A percentile compares a stretch with the other conserved stretches of the same genome.
Conservation (phyloP, 139 green algal genomes). For the Chlamydomonas sp. region DNA sequence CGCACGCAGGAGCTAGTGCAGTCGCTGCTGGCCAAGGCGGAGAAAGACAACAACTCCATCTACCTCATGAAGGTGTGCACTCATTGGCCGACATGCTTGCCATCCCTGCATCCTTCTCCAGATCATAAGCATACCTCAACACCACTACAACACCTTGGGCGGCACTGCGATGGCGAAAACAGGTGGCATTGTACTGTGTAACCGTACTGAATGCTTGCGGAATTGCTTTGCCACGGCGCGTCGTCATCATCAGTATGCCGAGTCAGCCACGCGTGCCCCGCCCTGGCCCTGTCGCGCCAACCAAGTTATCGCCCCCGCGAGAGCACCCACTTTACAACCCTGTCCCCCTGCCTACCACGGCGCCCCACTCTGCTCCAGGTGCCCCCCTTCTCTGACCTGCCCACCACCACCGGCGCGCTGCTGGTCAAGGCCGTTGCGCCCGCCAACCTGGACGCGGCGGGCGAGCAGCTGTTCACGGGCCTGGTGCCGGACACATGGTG, state of each 20-base stretch:
- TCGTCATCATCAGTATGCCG: too few relatives aligned
- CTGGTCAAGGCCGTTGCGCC: constrained; percentile 71
- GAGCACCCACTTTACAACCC: too few relatives aligned
- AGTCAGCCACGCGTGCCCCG: too few relatives aligned
- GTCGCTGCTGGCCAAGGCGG: constrained; percentile 50
- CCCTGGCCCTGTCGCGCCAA: too few relatives aligned
- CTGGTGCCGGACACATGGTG: constrained; percentile 84
- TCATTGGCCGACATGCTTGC: background rate
- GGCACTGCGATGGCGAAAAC: too few relatives aligned
- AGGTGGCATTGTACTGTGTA: too few relatives aligned
- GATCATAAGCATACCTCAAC: too few relatives aligned
- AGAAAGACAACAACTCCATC: constrained; percentile 71
- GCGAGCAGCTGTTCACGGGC: constrained; percentile 69
- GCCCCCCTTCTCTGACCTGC: constrained; percentile 54
- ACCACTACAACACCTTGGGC: too few relatives aligned
- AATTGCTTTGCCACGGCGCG: too few relatives aligned
- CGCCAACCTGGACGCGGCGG: constrained; percentile 40
- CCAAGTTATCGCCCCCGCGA: too few relatives aligned
- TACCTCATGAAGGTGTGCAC: constrained; percentile 59
- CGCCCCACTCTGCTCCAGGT: constrained; percentile 8
- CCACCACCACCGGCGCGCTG: constrained; percentile 57
- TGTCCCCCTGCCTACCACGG: background rate
- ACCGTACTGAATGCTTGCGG: too few relatives aligned
- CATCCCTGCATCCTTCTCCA: too few relatives aligned
- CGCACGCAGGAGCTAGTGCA: constrained; percentile 53